Evolutionary conservation across 1,139 yeast genomes (phyloP).

Genomic region (Casaregolazyma suthepensis): DNA sequence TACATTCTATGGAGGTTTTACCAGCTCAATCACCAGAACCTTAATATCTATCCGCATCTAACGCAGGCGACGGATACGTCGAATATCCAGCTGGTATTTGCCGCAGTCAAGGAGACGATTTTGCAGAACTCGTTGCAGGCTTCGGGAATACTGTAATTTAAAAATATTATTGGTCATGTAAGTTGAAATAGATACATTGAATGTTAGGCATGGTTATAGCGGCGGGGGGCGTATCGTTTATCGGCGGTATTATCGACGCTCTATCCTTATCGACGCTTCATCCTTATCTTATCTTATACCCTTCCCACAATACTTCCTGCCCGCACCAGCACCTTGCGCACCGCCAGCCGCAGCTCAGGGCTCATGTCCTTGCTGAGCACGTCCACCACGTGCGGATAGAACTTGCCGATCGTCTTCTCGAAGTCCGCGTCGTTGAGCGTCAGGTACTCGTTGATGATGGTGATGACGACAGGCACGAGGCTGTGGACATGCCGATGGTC

Average conservation of each 20-base stretch:
- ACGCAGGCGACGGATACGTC: slow-evolving; percentile 95
- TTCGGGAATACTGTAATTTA: slow-evolving; percentile 57
- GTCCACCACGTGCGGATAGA: slow-evolving; percentile 62
- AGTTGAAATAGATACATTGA: background rate
- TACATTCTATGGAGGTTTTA: slow-evolving; percentile 88
- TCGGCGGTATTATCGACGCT: too few relatives aligned
- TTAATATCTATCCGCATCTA: slow-evolving; percentile 81
- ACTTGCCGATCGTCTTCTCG: slow-evolving; percentile 50
- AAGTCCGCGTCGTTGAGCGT: slow-evolving; percentile 77
- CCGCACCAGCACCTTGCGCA: slow-evolving; percentile 59
- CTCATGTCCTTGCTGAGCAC: slow-evolving; percentile 66
- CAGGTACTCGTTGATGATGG: slow-evolving; percentile 73
- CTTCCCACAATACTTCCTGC: slow-evolving; percentile 41
- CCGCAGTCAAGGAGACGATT: slow-evolving; percentile 85
- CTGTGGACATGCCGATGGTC: slow-evolving; percentile 74
- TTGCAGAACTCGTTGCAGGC: slow-evolving; percentile 79
- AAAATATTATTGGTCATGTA: background rate
- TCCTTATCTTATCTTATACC: background rate
- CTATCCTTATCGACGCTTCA: background rate
- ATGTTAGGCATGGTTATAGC: background rate
- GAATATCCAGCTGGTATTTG: slow-evolving; percentile 81
- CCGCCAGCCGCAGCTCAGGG: slow-evolving; percentile 60
- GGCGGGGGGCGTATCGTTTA: too few relatives aligned
- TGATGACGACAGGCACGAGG: slow-evolving; percentile 90
- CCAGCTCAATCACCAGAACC: slow-evolving; percentile 74